These are phyloP conservation scores for Pleurotus tuber-regium DNA, from an alignment of 768 basidiomycete species.

Conservation along the genomic window DNA sequence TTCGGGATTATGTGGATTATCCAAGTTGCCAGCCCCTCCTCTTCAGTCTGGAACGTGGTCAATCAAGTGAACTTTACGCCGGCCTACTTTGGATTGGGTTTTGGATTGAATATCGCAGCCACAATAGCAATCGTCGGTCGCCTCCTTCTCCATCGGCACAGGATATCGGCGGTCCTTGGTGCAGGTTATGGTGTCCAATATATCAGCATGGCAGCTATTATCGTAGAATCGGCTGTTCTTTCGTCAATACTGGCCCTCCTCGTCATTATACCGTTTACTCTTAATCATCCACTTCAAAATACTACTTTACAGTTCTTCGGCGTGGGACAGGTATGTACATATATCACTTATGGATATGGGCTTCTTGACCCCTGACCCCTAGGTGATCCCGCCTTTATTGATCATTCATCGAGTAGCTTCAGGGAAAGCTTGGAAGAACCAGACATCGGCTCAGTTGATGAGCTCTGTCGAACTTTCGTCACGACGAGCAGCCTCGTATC, in stretches of 20 bases:
- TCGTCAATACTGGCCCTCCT: slow-evolving; percentile 24
- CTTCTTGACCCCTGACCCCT: too few species aligned
- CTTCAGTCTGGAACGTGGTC: slow-evolving; percentile 14
- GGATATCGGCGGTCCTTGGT: slow-evolving; percentile 20
- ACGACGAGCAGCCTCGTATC: too few species aligned
- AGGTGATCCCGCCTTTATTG: slow-evolving; percentile 32
- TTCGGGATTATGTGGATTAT: slow-evolving; percentile 12
- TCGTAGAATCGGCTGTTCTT: slow-evolving; percentile 32
- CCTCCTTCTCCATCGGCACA: slow-evolving; percentile 19
- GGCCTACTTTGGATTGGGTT: slow-evolving; percentile 24
- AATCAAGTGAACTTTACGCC: slow-evolving; percentile 15
- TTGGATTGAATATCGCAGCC: slow-evolving; percentile 29
- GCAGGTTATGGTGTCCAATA: slow-evolving; percentile 21
- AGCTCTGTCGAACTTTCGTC: too few species aligned
- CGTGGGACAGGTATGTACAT: slow-evolving; percentile 29
- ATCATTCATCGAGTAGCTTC: slow-evolving; percentile 34
- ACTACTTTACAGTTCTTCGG: slow-evolving; percentile 29
- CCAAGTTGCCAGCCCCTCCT: slow-evolving; percentile 9
- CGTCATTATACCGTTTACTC: slow-evolving; percentile 28
- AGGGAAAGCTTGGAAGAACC: slow-evolving; percentile 26
- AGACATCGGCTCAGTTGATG: not conserved
- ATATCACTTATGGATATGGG: too few species aligned
- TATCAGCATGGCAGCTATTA: slow-evolving; percentile 24
- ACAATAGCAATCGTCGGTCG: slow-evolving; percentile 30
- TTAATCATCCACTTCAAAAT: slow-evolving; percentile 24